Base-by-base conservation (phyloP, 257 asterid genomes). In the Cinchona pubescens region DNA sequence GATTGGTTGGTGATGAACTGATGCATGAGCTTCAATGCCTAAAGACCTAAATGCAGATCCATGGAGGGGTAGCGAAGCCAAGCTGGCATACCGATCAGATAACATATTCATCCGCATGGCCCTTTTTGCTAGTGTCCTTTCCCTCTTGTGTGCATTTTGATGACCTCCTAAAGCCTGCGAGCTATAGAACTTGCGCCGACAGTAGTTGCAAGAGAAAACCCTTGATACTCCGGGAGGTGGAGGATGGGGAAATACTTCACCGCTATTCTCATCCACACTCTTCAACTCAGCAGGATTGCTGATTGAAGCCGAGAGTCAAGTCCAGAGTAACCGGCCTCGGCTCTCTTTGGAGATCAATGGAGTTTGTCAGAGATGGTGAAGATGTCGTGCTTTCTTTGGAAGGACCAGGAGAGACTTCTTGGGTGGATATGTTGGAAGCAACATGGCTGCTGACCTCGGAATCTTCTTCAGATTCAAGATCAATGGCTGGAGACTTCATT, bases 91-190 rank as follows among this genome's bases (percentile, higher is more conserved):
- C 68, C 96, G 79, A 45, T 94, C 96, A 7, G 96, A 88, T 43
- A 94, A 75, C 91, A 91, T 88, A 35, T 93, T 96, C 94, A 94
- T 86, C 15, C 94, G 67, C 95, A 92, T 89, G 7, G 97, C 99
- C 81, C 98, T 76, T 79, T 92, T 94, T 0, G 97, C 99, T 0
- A 94, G 79, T 4, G 96, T 90, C 77, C 99, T 75, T 79, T 94
- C 99, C 49, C 99, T 83, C 82, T 94, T 94, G 83, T 94, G 99
- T 3, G 99, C 97, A 15, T 94, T 94, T 59, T 94, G 99, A 75
- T 94, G 99, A 0, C 99, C 99, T 9, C 99, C 99, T 67, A 94
- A 63, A 0, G 99, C 99, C 72, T 94, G 99, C 0, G 99, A 92
- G 84, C 98, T 92, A 82, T 94, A 94, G 81, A 94, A 94, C 74